These are phyloP conservation scores for Cladosporium oxysporum DNA, from an alignment of 2,329 filamentous ascomycete genomes.

Conservation along the genomic window DNA sequence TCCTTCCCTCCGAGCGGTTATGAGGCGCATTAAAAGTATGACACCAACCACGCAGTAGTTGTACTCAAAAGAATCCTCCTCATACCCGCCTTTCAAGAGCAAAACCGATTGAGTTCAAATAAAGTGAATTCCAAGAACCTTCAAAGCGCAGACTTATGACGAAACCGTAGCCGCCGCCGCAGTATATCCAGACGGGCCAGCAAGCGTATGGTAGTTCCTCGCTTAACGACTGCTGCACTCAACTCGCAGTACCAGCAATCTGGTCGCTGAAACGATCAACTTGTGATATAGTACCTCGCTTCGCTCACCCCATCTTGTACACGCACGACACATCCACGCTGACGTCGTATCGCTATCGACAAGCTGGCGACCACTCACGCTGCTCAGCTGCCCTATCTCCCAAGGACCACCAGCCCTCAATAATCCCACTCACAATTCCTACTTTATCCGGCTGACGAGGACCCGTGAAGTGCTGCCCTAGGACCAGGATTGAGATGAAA, in stretches of 20 bases:
- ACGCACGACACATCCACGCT: not conserved
- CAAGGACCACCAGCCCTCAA: not conserved
- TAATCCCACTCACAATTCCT: not conserved
- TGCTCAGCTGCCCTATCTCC: not conserved
- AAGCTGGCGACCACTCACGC: not conserved
- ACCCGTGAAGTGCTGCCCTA: not conserved
- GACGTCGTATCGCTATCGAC: not conserved
- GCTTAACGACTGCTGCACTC: not conserved
- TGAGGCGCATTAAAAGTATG: not conserved
- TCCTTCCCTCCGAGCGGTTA: not conserved
- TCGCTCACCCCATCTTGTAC: too few relatives aligned
- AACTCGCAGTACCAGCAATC: not conserved
- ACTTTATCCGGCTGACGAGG: not conserved
- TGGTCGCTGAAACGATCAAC: not conserved
- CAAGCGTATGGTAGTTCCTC: not conserved
- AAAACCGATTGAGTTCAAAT: not conserved
- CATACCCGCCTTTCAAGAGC: not conserved
- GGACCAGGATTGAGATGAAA: not conserved
- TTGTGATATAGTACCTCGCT: not conserved
- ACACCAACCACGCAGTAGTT: not conserved
- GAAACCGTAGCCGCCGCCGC: too few relatives aligned
- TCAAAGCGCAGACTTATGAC: not conserved
- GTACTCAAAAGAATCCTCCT: not conserved
- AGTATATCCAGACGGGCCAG: not conserved
- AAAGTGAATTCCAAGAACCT: not conserved